phyloP scores from a whole-genome alignment of 129 eudicot genomes.

The Flaveria trinervia region DNA sequence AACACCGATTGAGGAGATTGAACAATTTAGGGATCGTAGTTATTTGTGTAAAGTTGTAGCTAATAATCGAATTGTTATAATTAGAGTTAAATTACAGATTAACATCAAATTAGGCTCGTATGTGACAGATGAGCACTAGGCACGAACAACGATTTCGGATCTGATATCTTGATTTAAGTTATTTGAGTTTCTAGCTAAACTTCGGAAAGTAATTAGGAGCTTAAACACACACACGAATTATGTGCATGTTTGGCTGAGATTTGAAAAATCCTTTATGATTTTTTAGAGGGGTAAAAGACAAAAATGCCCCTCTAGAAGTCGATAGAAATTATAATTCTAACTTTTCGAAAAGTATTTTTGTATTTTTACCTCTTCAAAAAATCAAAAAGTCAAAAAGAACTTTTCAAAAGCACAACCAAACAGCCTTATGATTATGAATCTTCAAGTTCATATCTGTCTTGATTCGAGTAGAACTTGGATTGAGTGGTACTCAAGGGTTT shows the following conservation, averaged over 20 bases:
- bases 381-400: too few species aligned
- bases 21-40: background rate
- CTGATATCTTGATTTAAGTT: background rate
- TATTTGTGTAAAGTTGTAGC: background rate
- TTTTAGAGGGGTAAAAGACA: too few species aligned
- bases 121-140: background rate
- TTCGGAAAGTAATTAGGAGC: background rate
- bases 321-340: too few species aligned
- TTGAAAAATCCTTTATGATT: too few species aligned
- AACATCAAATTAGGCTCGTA: background rate
- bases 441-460: constrained; percentile 1
- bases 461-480: background rate
- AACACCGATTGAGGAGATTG: too few species aligned
- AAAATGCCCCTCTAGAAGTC: too few species aligned
- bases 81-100: background rate
- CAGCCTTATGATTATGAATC: background rate
- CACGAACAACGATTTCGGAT: constrained; percentile 6
- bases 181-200: background rate
- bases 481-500: too few species aligned
- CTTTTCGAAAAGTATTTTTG: too few species aligned
- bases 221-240: background rate
- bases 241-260: too few species aligned
- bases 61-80: background rate
- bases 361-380: too few species aligned
- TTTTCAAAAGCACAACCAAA: too few species aligned